Evolutionary conservation across 441 rosid genomes (phyloP).

Genomic region (Syzygium malaccense): DNA sequence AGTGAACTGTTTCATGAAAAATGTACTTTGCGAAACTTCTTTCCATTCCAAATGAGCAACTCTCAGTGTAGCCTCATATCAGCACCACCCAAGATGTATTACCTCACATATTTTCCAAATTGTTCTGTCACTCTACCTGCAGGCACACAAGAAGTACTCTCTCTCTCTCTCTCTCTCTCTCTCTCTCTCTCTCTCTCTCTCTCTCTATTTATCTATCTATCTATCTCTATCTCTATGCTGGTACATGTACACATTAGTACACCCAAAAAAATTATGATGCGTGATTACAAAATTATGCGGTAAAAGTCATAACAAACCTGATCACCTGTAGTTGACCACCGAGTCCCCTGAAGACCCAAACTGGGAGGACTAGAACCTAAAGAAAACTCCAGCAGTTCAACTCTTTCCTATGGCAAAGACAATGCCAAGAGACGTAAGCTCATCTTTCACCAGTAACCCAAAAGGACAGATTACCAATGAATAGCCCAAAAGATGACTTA

Average conservation of each 20-base stretch:
- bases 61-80: neutral
- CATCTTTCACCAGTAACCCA: slow-evolving; percentile 1
- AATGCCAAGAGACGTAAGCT: slow-evolving; percentile 1
- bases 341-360: slow-evolving; percentile 75
- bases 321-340: slow-evolving; percentile 78
- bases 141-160: neutral
- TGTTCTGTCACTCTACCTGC: neutral
- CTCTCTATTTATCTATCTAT: neutral
- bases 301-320: slow-evolving; percentile 50
- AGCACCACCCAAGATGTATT: neutral
- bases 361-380: slow-evolving; percentile 72
- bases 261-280: neutral
- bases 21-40: neutral
- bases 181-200: neutral
- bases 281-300: neutral
- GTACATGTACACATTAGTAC: neutral
- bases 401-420: slow-evolving; percentile 47
- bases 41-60: neutral
- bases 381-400: slow-evolving; percentile 79
- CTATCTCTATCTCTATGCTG: too few species aligned
- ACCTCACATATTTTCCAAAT: neutral
- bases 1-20: neutral
- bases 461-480: neutral
- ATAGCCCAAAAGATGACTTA: slow-evolving; percentile 29
- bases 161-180: neutral